Evolutionary conservation across 306 rosid species (phyloP).

Genomic region (Quercus alba): DNA sequence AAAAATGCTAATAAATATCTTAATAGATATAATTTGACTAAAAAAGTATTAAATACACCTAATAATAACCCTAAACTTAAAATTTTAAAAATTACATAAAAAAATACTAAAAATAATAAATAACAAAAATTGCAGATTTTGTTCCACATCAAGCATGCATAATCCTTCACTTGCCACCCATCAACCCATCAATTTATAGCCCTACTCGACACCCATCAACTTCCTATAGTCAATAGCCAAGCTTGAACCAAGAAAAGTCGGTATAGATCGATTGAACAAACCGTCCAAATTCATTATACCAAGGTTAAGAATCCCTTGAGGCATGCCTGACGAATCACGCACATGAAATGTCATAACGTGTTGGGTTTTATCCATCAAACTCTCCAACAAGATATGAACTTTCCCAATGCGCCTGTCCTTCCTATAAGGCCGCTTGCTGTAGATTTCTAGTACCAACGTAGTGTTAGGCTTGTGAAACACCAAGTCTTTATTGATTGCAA

Average conservation of each 20-base stretch:
- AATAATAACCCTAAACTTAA: no score
- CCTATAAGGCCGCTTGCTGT: neutral
- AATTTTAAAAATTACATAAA: no score
- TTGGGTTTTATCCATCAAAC: neutral
- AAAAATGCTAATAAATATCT: no score
- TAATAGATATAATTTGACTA: no score
- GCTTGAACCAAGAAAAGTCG: neutral
- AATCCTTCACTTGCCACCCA: no score
- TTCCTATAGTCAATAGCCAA: neutral
- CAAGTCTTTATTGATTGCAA: neutral
- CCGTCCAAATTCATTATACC: neutral
- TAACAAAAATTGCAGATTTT: no score
- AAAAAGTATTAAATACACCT: no score
- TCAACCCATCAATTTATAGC: no score
- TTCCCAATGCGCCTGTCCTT: neutral
- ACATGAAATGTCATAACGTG: neutral
- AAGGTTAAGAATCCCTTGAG: neutral
- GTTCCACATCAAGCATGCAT: no score
- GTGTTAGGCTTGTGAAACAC: neutral
- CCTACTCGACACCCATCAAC: neutral
- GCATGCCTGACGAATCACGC: neutral
- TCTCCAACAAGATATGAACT: neutral
- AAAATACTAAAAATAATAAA: no score
- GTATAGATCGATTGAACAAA: neutral
- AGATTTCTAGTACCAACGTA: neutral